Conservation (phyloP, 2,329 filamentous ascomycete genomes). For the Microdochium paspali region DNA sequence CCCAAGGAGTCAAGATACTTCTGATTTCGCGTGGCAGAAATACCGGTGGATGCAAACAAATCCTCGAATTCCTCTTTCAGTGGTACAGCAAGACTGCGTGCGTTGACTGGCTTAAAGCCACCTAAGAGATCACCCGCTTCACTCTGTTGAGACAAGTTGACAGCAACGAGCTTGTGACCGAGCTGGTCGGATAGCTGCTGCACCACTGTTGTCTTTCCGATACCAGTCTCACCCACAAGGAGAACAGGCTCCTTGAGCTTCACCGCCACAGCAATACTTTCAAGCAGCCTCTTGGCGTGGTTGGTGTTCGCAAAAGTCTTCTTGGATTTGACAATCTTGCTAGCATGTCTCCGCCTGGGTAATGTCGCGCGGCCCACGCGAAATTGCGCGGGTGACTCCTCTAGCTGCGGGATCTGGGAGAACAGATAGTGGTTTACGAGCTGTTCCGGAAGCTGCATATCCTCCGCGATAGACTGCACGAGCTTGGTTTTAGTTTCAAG, state of each 20-base stretch:
- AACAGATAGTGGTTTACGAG: constrained; percentile 68
- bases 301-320: constrained; percentile 80
- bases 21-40: constrained; percentile 80
- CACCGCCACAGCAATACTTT: constrained; percentile 78
- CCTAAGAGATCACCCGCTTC: constrained; percentile 93
- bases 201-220: constrained; percentile 93
- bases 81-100: constrained; percentile 77
- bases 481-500: constrained; percentile 49
- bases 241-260: constrained; percentile 80
- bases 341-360: constrained; percentile 45
- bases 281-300: constrained; percentile 74
- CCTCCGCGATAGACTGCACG: constrained; percentile 66
- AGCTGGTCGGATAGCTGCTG: constrained; percentile 82
- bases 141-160: constrained; percentile 96
- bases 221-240: constrained; percentile 96
- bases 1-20: constrained; percentile 74
- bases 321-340: constrained; percentile 39
- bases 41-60: constrained; percentile 74
- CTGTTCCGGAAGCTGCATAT: constrained; percentile 79
- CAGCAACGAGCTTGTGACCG: constrained; percentile 78
- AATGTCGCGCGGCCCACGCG: constrained; percentile 58
- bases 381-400: constrained; percentile 49
- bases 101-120: constrained; percentile 92
- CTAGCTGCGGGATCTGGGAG: constrained; percentile 61
- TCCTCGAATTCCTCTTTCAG: constrained; percentile 91